Evolutionary conservation across 2,329 filamentous ascomycete genomes (phyloP), one percentile per base, ranked within the genome.

Genomic region (Passalora sequoiae): DNA sequence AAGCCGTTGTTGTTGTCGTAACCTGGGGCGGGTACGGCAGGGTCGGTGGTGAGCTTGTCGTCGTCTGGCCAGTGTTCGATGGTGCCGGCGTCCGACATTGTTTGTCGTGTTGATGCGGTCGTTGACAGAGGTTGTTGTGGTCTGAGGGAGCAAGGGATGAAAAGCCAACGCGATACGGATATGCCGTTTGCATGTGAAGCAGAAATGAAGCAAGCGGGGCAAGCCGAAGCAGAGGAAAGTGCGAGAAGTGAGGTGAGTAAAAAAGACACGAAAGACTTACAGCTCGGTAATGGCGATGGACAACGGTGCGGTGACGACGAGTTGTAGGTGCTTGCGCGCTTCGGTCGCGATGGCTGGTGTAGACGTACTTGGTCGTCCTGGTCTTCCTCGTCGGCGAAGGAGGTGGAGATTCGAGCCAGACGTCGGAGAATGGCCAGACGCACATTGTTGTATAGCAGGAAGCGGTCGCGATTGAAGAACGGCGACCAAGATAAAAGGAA

Each of bases 21-120:
- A 41, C 57, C 54, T 3, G 43, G 31, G 3, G 50, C 49, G 5
- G 54, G 37, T 24, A 37, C 40, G 31, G 49, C 46, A 10, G 37
- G 32, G 17, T 43, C 29, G 19, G 43, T 40, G 42, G 30, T 49
- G 36, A 47, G 38, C 24, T 40, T 43, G 43, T 46, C 47, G 54
- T 56, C 56, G 32, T 57, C 54, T 3, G 55, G 54, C 59, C 59
- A 62, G 44, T 62, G 59, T 47, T 61, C 54, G 50, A 53, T 46
- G 48, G 53, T 52, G 41, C 38, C 43, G n/a, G 29, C 15, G 13
- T 31, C 28, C 10, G 30, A 35, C 29, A 35, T 35, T 9, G 13
- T 38, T 24, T n/a, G 12, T n/a, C 24, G 9, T 25, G 19, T 13
- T 29, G 30, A 16, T 29, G 40, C 22, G 12, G 41, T 38, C 25